phyloP scores from a whole-genome alignment of 1,284 basidiomycete genomes.

The Ustilago hordei region DNA sequence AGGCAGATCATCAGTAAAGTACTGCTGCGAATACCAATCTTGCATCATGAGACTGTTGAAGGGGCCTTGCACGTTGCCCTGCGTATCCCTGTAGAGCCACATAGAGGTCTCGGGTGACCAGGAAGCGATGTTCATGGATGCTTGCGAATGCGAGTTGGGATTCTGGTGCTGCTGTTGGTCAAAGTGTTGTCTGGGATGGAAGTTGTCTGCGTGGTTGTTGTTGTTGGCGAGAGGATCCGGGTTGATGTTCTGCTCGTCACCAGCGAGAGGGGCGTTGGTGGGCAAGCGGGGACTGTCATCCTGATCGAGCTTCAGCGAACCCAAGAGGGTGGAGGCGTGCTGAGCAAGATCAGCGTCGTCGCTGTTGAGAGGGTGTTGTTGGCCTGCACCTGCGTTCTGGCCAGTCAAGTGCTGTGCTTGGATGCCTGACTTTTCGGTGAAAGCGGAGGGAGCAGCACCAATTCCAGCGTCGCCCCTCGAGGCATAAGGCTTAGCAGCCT shows the following conservation, averaged over 20 bases:
- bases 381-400: slow-evolving; percentile 8
- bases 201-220: slow-evolving; percentile 16
- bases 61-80: slow-evolving; percentile 91
- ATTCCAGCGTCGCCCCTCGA: slow-evolving; percentile 13
- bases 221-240: slow-evolving; percentile 15
- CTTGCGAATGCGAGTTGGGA: slow-evolving; percentile 3
- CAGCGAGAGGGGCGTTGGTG: slow-evolving; percentile 20
- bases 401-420: slow-evolving; percentile 1
- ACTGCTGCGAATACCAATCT: slow-evolving; percentile 92
- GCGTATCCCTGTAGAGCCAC: slow-evolving; percentile 93
- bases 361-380: slow-evolving; percentile 25
- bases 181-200: slow-evolving; percentile 23
- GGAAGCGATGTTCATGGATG: slow-evolving; percentile 23
- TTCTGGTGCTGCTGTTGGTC: slow-evolving; percentile 24
- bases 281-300: slow-evolving; percentile 42
- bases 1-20: slow-evolving; percentile 86
- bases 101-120: slow-evolving; percentile 76
- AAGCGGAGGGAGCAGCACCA: not conserved
- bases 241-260: slow-evolving; percentile 3
- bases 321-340: slow-evolving; percentile 53
- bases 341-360: slow-evolving; percentile 50
- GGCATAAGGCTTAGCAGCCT: slow-evolving; percentile 13
- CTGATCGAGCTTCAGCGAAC: slow-evolving; percentile 56
- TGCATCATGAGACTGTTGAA: slow-evolving; percentile 93
- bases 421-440: slow-evolving; percentile 8